Percentiles rank a stretch among this genome's conserved stretches.
phyloP scores from a whole-genome alignment of 176 grass and related monocot species.

The Poa pratensis region DNA sequence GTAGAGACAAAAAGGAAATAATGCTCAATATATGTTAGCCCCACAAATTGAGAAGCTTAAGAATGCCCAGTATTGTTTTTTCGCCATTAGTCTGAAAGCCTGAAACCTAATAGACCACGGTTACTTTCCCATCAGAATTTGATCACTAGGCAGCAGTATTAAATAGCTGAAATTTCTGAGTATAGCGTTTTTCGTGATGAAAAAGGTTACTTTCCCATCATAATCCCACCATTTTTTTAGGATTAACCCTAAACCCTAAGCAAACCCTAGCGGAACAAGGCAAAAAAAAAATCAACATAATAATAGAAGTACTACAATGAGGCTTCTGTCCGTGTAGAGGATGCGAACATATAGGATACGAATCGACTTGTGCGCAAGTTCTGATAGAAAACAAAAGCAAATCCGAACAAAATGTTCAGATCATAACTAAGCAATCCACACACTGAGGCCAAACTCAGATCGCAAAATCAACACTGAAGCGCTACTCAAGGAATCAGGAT shows the following conservation, averaged over 20 bases:
- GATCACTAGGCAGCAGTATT: neutral
- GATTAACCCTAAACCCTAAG: neutral
- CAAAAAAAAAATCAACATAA: neutral
- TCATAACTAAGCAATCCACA: neutral
- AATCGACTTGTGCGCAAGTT: neutral
- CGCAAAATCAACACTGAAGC: neutral
- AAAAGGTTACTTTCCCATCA: neutral
- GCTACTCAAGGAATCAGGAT: neutral
- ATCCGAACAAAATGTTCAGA: neutral
- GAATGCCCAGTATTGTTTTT: neutral
- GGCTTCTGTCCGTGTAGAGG: neutral
- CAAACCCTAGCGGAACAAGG: neutral
- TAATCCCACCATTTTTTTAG: no score
- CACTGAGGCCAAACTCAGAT: neutral
- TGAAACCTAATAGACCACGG: neutral
- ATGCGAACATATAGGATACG: neutral
- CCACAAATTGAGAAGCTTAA: neutral
- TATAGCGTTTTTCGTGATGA: neutral
- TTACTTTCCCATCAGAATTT: neutral
- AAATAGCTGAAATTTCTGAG: neutral
- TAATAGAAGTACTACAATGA: neutral
- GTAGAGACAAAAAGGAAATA: neutral
- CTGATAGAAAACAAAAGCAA: neutral
- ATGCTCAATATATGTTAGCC: neutral
- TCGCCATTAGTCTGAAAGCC: neutral